A percentile compares a stretch with the other conserved stretches of the same genome.
Conservation (phyloP, 345 rosid genomes). For the Linum tenue region DNA sequence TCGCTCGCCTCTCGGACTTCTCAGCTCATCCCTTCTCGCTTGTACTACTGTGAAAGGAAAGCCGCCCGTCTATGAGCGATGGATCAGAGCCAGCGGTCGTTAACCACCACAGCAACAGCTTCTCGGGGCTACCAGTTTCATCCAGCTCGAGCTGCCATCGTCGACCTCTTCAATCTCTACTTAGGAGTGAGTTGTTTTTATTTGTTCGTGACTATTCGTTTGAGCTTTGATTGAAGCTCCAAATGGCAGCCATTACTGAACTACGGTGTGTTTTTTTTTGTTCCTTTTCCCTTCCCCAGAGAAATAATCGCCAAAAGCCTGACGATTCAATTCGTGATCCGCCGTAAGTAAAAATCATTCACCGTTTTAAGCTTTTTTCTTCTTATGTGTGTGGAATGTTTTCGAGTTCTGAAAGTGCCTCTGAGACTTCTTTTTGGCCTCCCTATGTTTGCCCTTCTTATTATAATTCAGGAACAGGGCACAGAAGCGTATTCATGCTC, state of each 20-base stretch:
- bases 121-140: slow-evolving; percentile 66
- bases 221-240: not conserved
- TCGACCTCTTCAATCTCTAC: slow-evolving; percentile 85
- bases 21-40: too few relatives aligned
- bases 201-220: not conserved
- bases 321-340: slow-evolving; percentile 72
- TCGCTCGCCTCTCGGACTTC: too few relatives aligned
- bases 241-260: not conserved
- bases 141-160: slow-evolving; percentile 63
- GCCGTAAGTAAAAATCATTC: slow-evolving; percentile 44
- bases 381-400: not conserved
- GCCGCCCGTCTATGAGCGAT: slow-evolving; percentile 17
- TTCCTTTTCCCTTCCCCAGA: slow-evolving; percentile 30
- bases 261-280: not conserved
- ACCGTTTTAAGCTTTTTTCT: not conserved
- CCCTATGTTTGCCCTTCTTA: not conserved
- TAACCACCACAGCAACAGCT: slow-evolving; percentile 33
- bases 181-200: slow-evolving; percentile 43
- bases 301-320: slow-evolving; percentile 56
- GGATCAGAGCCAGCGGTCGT: slow-evolving; percentile 72
- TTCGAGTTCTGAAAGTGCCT: not conserved
- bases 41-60: not conserved
- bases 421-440: not conserved
- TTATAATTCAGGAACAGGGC: slow-evolving; percentile 56
- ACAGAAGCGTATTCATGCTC: slow-evolving; percentile 79